Conservation (phyloP, 805 yeast species). For the Brettanomyces sp. region DNA sequence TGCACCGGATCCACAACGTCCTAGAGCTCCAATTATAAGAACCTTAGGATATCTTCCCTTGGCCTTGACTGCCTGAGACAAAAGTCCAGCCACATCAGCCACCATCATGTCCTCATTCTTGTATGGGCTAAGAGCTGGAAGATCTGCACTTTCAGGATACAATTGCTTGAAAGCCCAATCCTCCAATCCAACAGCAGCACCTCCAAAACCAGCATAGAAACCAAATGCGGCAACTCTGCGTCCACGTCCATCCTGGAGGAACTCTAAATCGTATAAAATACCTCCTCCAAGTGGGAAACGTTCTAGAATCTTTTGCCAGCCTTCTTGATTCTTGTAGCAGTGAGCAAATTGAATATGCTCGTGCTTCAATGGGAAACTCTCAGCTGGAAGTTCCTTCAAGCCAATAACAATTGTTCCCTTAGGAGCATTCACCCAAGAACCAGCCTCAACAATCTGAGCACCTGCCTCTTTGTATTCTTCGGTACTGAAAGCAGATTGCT, state of each 20-base stretch:
- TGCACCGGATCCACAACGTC: constrained; percentile 99
- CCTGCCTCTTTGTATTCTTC: constrained; percentile 76
- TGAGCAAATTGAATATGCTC: constrained; percentile 99
- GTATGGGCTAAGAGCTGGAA: constrained; percentile 77
- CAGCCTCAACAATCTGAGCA: constrained; percentile 81
- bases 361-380: constrained; percentile 85
- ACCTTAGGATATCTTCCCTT: constrained; percentile 68
- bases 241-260: constrained; percentile 86
- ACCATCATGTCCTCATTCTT: constrained; percentile 71
- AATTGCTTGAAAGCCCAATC: constrained; percentile 92
- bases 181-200: constrained; percentile 92
- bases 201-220: constrained; percentile 99
- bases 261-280: constrained; percentile 85
- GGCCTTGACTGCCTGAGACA: constrained; percentile 45
- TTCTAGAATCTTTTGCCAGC: constrained; percentile 86
- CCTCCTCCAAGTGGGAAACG: constrained; percentile 93
- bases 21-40: constrained; percentile 91
- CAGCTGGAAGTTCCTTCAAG: constrained; percentile 90
- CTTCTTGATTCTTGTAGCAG: constrained; percentile 95
- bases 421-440: constrained; percentile 92
- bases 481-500: constrained; percentile 70
- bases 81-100: constrained; percentile 54
- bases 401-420: constrained; percentile 84
- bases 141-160: constrained; percentile 54
- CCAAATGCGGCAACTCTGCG: constrained; percentile 99